These are phyloP conservation scores for Lepiota venenata DNA, from an alignment of 768 basidiomycete genomes.

Conservation along the genomic window DNA sequence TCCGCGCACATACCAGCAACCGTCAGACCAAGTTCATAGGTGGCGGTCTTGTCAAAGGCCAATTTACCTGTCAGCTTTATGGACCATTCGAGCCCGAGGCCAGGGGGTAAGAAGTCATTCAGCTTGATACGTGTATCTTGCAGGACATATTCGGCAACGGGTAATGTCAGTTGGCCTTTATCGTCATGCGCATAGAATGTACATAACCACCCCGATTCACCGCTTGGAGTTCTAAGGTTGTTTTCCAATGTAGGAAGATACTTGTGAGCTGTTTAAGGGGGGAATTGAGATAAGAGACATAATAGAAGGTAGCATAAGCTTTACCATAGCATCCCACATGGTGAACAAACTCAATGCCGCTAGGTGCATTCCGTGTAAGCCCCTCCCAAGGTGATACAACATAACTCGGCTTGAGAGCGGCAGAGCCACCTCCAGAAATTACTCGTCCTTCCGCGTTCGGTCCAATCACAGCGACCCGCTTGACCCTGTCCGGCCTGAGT, in stretches of 20 bases:
- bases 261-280: constrained; percentile 48
- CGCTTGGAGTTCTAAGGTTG: constrained; percentile 45
- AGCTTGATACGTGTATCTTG: constrained; percentile 63
- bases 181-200: constrained; percentile 59
- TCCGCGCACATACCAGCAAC: constrained; percentile 43
- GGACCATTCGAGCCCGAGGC: constrained; percentile 51
- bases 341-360: constrained; percentile 49
- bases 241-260: constrained; percentile 70
- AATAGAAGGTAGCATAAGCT: constrained; percentile 14
- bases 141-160: constrained; percentile 44
- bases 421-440: constrained; percentile 77
- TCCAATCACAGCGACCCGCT: constrained; percentile 62
- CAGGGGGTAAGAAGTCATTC: constrained; percentile 61
- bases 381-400: constrained; percentile 63
- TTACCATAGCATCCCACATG: constrained; percentile 63
- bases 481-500: constrained; percentile 31
- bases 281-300: background rate
- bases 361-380: constrained; percentile 44
- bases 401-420: constrained; percentile 67
- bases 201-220: constrained; percentile 60
- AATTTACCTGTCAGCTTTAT: constrained; percentile 54
- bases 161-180: constrained; percentile 39
- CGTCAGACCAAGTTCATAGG: constrained; percentile 60
- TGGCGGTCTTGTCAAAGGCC: constrained; percentile 41
- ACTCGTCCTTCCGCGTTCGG: constrained; percentile 64